Evolutionary conservation across 2,329 filamentous ascomycete species (phyloP).

Genomic region (Neurospora sp.): DNA sequence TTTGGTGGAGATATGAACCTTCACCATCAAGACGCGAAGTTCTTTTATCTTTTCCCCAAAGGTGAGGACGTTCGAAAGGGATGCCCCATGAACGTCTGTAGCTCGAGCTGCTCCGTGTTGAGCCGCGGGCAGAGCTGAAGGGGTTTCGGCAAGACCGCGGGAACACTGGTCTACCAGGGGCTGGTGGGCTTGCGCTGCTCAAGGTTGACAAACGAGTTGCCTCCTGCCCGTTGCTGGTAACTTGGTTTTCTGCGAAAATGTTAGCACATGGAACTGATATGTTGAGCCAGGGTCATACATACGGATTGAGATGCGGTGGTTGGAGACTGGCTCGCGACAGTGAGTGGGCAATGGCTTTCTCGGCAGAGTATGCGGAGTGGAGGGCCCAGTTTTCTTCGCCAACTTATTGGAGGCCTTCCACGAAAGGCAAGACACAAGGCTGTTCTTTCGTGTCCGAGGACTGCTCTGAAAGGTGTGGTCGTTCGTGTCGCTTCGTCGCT

Average conservation of each 20-base stretch:
- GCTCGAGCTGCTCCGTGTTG: conserved; percentile 4
- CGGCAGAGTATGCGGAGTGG: conserved; percentile 5
- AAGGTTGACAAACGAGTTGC: conserved; percentile 1
- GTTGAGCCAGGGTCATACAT: not conserved
- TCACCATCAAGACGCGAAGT: not conserved
- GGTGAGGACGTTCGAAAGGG: not conserved
- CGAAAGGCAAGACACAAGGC: conserved; percentile 5
- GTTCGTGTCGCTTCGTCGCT: conserved; percentile 14
- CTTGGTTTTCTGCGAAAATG: conserved; percentile 4
- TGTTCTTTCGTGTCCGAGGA: conserved; percentile 12
- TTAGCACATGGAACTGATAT: not conserved
- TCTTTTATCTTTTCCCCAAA: conserved; percentile 2
- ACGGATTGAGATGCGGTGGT: conserved; percentile 4
- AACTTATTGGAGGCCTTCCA: conserved; percentile 10
- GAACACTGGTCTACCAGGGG: conserved; percentile 2
- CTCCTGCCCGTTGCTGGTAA: not conserved
- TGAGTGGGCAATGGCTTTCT: conserved; percentile 9
- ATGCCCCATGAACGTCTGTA: not conserved
- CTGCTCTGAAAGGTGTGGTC: conserved; percentile 14
- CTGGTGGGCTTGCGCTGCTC: conserved; percentile 4
- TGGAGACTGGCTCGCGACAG: conserved; percentile 3
- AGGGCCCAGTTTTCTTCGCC: conserved; percentile 9
- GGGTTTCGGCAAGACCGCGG: conserved; percentile 6
- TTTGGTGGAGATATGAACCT: not conserved
- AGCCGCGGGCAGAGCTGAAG: conserved; percentile 6